phyloP scores from a whole-genome alignment of 73 alveolate species.

The Diophrys sp. region DNA sequence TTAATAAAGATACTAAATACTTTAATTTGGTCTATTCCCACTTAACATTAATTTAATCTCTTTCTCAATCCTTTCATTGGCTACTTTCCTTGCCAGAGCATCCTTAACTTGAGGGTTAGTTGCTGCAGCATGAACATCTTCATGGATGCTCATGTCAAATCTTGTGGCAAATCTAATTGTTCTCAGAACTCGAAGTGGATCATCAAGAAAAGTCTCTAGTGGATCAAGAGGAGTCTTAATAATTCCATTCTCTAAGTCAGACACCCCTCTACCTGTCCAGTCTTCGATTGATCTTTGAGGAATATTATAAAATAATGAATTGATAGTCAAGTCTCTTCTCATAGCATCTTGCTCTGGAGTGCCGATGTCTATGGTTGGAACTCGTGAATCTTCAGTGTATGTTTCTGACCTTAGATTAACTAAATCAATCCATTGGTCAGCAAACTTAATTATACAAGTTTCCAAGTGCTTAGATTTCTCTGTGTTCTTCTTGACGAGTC shows the following conservation, averaged over 20 bases:
- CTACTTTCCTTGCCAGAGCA: slow-evolving; percentile 67
- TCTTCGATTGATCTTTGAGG: slow-evolving; percentile 91
- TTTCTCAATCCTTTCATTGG: slow-evolving; percentile 88
- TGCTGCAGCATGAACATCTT: slow-evolving; percentile 79
- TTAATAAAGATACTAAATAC: slow-evolving; percentile 64
- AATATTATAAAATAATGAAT: slow-evolving; percentile 93
- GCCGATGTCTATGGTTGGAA: slow-evolving; percentile 93
- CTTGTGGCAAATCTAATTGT: slow-evolving; percentile 96
- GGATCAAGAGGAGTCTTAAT: slow-evolving; percentile 96
- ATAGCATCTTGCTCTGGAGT: slow-evolving; percentile 97
- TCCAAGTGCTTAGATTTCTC: slow-evolving; percentile 96
- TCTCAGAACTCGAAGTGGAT: slow-evolving; percentile 98
- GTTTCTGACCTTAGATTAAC: slow-evolving; percentile 93
- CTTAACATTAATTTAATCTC: slow-evolving; percentile 86
- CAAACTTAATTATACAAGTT: slow-evolving; percentile 89
- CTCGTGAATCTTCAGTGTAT: slow-evolving; percentile 89
- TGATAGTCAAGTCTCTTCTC: slow-evolving; percentile 96
- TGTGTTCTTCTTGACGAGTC: slow-evolving; percentile 87
- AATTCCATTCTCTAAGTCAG: slow-evolving; percentile 88
- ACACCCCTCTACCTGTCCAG: slow-evolving; percentile 82
- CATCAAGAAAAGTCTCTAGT: slow-evolving; percentile 89
- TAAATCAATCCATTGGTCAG: slow-evolving; percentile 84
- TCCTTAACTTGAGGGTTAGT: slow-evolving; percentile 55
- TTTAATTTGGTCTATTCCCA: slow-evolving; percentile 59
- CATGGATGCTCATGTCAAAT: slow-evolving; percentile 79